These are phyloP conservation scores for Penicillium decumbens DNA, from an alignment of 2,329 filamentous ascomycete species.

Conservation along the genomic window DNA sequence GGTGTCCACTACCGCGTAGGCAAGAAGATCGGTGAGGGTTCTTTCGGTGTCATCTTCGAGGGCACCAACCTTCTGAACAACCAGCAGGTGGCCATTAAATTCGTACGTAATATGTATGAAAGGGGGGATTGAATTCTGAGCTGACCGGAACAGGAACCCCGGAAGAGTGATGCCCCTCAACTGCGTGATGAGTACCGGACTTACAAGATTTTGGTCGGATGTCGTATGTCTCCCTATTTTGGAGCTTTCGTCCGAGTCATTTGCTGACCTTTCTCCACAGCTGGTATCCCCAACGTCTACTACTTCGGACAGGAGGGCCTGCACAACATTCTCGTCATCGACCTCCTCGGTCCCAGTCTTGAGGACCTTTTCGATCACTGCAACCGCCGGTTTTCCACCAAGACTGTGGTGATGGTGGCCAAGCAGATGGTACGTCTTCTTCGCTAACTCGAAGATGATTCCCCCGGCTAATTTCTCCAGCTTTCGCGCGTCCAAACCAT, in stretches of 20 bases:
- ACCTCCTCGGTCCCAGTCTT: constrained; percentile 87
- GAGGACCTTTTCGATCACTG: constrained; percentile 98
- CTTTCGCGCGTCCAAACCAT: constrained; percentile 89
- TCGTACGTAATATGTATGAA: constrained; percentile 60
- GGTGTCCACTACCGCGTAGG: constrained; percentile 98
- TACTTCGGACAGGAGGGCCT: constrained; percentile 98
- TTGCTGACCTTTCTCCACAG: constrained; percentile 50
- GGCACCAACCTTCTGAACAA: constrained; percentile 98
- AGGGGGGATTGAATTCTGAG: background rate
- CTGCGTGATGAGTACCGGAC: constrained; percentile 97
- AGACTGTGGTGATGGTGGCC: constrained; percentile 98
- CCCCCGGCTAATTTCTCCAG: background rate
- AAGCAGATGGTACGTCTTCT: constrained; percentile 81
- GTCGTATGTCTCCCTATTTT: constrained; percentile 65
- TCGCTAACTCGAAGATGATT: background rate
- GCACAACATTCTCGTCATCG: constrained; percentile 98
- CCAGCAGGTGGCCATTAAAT: constrained; percentile 99
- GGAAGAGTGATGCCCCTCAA: constrained; percentile 97
- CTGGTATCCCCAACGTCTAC: constrained; percentile 98
- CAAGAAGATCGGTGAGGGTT: constrained; percentile 99
- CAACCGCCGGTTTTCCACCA: constrained; percentile 88
- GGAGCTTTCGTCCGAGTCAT: background rate
- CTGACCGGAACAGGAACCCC: constrained; percentile 68
- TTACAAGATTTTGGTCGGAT: constrained; percentile 98
- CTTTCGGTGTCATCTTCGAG: constrained; percentile 97